Evolutionary conservation across 352 stramenopile genomes (phyloP).

Genomic region (Phytophthora palmivora): DNA sequence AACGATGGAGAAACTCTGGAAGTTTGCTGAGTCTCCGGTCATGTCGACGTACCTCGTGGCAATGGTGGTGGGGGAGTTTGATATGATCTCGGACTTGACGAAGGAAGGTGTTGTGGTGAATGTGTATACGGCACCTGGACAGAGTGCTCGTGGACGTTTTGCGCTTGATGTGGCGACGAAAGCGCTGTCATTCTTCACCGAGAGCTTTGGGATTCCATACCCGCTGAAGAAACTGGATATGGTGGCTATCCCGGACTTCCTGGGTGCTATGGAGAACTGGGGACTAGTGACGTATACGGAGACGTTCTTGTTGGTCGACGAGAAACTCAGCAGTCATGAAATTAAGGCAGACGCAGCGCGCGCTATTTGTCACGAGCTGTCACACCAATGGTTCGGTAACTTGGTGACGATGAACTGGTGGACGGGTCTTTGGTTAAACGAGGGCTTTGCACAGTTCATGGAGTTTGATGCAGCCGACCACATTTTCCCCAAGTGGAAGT

Average conservation of each 20-base stretch:
- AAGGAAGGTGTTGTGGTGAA: conserved; percentile 93
- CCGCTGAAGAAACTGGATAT: conserved; percentile 99
- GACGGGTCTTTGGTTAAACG: conserved; percentile 97
- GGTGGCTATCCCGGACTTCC: conserved; percentile 95
- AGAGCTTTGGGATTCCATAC: conserved; percentile 90
- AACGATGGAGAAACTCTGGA: conserved; percentile 70
- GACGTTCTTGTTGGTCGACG: conserved; percentile 88
- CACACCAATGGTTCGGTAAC: conserved; percentile 98
- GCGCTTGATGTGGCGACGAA: conserved; percentile 80
- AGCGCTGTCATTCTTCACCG: conserved; percentile 75
- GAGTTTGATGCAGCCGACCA: conserved; percentile 94
- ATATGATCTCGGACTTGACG: conserved; percentile 92
- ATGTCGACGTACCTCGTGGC: conserved; percentile 99
- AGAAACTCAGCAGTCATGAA: conserved; percentile 62
- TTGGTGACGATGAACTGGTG: conserved; percentile 99
- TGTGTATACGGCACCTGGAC: conserved; percentile 95
- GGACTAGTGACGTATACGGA: conserved; percentile 97
- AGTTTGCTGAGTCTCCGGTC: conserved; percentile 93
- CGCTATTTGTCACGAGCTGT: conserved; percentile 98
- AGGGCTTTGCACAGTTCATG: conserved; percentile 97
- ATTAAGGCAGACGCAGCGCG: conserved; percentile 85
- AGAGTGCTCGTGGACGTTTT: conserved; percentile 91
- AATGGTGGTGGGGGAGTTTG: conserved; percentile 96
- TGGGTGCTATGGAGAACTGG: conserved; percentile 97
- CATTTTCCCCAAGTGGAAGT: conserved; percentile 94